phyloP scores from a whole-genome alignment of 73 alveolate genomes.

The Tetrahymena elliotti region DNA sequence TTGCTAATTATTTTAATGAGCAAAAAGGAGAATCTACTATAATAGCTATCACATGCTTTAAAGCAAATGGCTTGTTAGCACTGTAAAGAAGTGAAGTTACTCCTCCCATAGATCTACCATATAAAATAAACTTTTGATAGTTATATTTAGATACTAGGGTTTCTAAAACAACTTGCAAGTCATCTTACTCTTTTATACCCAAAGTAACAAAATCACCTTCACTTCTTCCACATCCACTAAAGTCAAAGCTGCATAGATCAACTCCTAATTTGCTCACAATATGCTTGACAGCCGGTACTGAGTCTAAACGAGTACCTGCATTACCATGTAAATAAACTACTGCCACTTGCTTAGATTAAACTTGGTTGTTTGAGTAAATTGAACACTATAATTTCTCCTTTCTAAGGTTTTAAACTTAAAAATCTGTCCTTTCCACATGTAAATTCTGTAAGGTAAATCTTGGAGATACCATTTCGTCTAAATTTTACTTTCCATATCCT shows the following conservation, averaged over 20 bases:
- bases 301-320: slow-evolving; percentile 80
- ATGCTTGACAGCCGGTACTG: slow-evolving; percentile 50
- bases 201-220: slow-evolving; percentile 85
- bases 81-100: slow-evolving; percentile 71
- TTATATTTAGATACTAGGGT: slow-evolving; percentile 45
- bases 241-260: slow-evolving; percentile 75
- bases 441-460: background rate
- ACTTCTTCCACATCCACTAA: slow-evolving; percentile 88
- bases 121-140: slow-evolving; percentile 62
- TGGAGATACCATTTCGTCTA: background rate
- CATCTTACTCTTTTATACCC: slow-evolving; percentile 87
- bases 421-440: background rate
- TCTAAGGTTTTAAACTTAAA: background rate
- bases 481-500: background rate
- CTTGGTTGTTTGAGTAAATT: background rate
- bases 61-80: background rate
- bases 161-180: slow-evolving; percentile 58
- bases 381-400: background rate
- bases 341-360: background rate
- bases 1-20: background rate
- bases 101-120: slow-evolving; percentile 99
- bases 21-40: background rate
- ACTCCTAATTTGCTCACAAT: slow-evolving; percentile 52
- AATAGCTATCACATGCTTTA: background rate
- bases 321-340: slow-evolving; percentile 76